Evolutionary conservation across 148 eudicot genomes (phyloP).

Genomic region (Camellia japonica): DNA sequence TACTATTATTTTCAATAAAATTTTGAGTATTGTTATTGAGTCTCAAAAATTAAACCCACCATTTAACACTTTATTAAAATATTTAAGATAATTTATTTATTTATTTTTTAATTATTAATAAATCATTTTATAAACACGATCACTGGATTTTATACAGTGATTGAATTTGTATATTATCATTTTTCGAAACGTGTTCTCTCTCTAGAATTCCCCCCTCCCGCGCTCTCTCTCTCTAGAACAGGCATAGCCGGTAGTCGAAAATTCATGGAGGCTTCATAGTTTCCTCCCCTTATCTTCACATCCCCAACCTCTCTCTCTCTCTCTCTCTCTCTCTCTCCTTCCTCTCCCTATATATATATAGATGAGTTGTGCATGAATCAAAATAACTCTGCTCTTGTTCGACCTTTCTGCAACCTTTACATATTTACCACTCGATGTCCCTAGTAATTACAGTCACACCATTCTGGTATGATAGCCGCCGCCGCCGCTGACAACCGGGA

Average conservation of each 20-base stretch:
- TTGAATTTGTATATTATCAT: too few species aligned
- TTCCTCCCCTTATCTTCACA: background rate
- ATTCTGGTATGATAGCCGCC: conserved; percentile 35
- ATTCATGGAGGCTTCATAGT: background rate
- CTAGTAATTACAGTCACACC: background rate
- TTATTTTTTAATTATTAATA: too few species aligned
- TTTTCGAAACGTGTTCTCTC: background rate
- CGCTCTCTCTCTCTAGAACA: background rate
- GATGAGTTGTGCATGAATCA: background rate
- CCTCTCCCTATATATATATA: conserved; percentile 3
- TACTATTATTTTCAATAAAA: too few species aligned
- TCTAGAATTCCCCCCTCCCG: background rate
- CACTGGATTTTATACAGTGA: too few species aligned
- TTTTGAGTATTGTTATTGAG: too few species aligned
- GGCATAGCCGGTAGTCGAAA: background rate
- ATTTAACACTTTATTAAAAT: too few species aligned
- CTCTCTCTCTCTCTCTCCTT: background rate
- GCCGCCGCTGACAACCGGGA: conserved; percentile 22
- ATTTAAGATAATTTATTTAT: too few species aligned
- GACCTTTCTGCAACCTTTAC: background rate
- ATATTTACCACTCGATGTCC: background rate
- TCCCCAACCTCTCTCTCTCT: background rate
- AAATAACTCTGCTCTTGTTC: too few species aligned
- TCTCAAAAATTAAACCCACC: too few species aligned
- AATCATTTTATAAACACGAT: too few species aligned